Conservation (phyloP, 345 rosid species). For the Eucalyptus cloeziana region DNA sequence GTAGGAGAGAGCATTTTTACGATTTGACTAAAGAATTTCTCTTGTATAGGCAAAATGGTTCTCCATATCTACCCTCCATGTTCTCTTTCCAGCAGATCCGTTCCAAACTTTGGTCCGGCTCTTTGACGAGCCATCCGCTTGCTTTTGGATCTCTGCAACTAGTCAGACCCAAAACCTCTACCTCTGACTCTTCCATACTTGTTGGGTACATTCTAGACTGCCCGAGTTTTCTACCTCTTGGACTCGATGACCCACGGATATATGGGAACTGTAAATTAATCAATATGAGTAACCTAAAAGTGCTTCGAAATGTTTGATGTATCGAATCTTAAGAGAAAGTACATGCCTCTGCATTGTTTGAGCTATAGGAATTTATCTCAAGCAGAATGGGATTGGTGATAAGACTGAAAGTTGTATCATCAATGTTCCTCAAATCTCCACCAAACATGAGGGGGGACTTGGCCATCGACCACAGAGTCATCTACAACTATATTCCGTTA, state of each 20-base stretch:
- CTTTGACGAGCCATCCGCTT: slow-evolving; percentile 6
- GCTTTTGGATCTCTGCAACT: slow-evolving; percentile 62
- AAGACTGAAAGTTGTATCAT: slow-evolving; percentile 40
- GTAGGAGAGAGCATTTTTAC: slow-evolving; percentile 15
- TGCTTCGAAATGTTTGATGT: background rate
- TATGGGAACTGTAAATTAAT: slow-evolving; percentile 14
- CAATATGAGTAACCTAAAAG: background rate
- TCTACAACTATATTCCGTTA: slow-evolving; percentile 22
- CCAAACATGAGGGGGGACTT: slow-evolving; percentile 96
- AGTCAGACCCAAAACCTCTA: slow-evolving; percentile 37
- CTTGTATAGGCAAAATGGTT: background rate
- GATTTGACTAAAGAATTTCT: slow-evolving; percentile 12
- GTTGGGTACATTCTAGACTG: background rate
- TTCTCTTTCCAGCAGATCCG: slow-evolving; percentile 16
- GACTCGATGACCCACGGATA: background rate
- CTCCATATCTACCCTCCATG: slow-evolving; percentile 26
- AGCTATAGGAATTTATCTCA: slow-evolving; percentile 62
- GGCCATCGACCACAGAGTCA: slow-evolving; percentile 91
- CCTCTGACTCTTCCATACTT: background rate
- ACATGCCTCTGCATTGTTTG: slow-evolving; percentile 57
- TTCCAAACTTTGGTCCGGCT: background rate
- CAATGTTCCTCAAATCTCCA: slow-evolving; percentile 75
- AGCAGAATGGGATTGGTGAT: slow-evolving; percentile 65
- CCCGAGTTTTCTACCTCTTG: background rate
- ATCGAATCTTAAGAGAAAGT: background rate